Base-by-base conservation (phyloP, 2,329 filamentous ascomycete genomes). In the Parascedosporium putredinis region DNA sequence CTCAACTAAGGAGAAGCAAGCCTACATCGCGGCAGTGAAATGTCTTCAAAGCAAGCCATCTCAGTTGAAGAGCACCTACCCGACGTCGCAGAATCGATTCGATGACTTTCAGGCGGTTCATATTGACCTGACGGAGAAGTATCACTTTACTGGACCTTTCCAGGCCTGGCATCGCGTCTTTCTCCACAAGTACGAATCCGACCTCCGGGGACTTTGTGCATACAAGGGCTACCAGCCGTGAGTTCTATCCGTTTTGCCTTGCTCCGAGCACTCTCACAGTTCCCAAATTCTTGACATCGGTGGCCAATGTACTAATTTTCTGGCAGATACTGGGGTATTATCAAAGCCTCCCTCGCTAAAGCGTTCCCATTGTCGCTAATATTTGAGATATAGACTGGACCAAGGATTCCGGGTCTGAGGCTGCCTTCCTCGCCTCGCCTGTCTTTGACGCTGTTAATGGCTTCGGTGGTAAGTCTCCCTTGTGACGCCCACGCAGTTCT, bases 161-260 rank as follows among this genome's bases (percentile, higher is more conserved):
- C 57, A 70, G 47, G 61, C 64, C 16, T 58, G 56, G 51, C 52
- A 57, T 29, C 51, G 52, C 4, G 23, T 38, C 14, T 54, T 55
- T 10, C 12, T 56, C 6, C 50, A 52, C 14, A 48, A 56, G 4
- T 62, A 58, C 12, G 59, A 62, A 48, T 47, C 55, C 3, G 57
- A 55, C 24, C 53, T 62, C 1, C 52, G 53, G 16, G 40, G 51
- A 3, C 49, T 45, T 1, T 62, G 59, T 20, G 54, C 54, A 8
- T 62, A 53, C 50, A 53, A 53, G 5, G 59, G 55, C 14, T 55
- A 52, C 2, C 52, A 57, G 2, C 58, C 59, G 61, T 76, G 74
- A 49, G 47, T 42, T 20, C 5, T 42, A 20, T 22, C 38, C n/a
- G 16, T 22, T 20, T 18, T 18, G 8, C 4, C 4, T n/a, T 14